These are phyloP conservation scores for Helianthus tuberosus DNA, from an alignment of 129 eudicot genomes.

Conservation along the genomic window DNA sequence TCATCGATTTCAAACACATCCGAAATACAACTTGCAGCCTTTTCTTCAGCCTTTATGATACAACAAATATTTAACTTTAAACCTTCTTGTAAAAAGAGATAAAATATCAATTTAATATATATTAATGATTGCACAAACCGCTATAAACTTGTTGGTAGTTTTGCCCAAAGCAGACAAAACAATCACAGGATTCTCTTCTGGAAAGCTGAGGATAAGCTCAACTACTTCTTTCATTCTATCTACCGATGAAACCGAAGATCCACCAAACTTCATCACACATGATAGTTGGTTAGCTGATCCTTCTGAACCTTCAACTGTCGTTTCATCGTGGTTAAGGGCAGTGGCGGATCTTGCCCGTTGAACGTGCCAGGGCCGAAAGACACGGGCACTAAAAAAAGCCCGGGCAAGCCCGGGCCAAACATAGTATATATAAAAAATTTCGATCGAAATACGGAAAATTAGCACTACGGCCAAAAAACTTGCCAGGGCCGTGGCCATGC, in stretches of 20 bases:
- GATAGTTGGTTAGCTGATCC: slow-evolving; percentile 49
- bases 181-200: slow-evolving; percentile 87
- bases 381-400: no score
- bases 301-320: slow-evolving; percentile 35
- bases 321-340: no score
- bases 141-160: slow-evolving; percentile 90
- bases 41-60: slow-evolving; percentile 90
- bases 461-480: no score
- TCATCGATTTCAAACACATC: slow-evolving; percentile 75
- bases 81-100: not conserved
- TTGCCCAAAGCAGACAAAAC: slow-evolving; percentile 99
- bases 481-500: no score
- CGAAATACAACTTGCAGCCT: slow-evolving; percentile 74
- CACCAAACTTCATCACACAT: slow-evolving; percentile 98
- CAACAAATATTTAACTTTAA: slow-evolving; percentile 12
- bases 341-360: no score
- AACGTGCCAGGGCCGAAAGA: no score
- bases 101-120: not conserved
- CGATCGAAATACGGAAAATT: no score
- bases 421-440: no score
- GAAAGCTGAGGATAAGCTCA: slow-evolving; percentile 84
- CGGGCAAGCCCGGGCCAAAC: no score
- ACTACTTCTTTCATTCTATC: slow-evolving; percentile 97
- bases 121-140: slow-evolving; percentile 37
- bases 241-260: slow-evolving; percentile 90